Conservation (phyloP, 2,329 filamentous ascomycete species). For the Apiospora malaysiana region DNA sequence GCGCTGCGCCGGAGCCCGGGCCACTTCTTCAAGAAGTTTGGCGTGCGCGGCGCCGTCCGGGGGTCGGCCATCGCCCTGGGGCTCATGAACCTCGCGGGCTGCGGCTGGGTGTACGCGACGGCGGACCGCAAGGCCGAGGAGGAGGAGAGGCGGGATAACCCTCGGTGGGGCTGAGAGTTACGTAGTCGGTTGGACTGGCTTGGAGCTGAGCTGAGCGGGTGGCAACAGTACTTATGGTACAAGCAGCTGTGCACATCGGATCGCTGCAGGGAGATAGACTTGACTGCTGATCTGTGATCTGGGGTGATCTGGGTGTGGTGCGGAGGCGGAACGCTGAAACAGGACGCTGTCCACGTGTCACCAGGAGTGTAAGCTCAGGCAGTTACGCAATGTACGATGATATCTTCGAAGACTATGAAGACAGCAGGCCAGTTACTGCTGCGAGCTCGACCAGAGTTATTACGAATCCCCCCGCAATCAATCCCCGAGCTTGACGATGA, state of each 20-base stretch:
- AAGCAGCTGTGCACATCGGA: not conserved
- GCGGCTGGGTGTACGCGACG: slow-evolving; percentile 57
- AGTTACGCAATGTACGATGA: too few relatives aligned
- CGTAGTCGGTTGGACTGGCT: too few relatives aligned
- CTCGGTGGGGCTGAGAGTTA: slow-evolving; percentile 55
- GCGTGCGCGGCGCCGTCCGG: slow-evolving; percentile 56
- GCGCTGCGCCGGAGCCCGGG: slow-evolving; percentile 53
- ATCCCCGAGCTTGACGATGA: not conserved
- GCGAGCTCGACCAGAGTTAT: not conserved
- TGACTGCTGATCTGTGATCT: not conserved
- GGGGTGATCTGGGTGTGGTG: not conserved
- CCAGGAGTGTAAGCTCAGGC: not conserved
- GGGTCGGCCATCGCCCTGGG: slow-evolving; percentile 57
- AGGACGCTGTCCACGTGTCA: not conserved
- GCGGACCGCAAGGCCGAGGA: slow-evolving; percentile 58
- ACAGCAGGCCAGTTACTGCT: not conserved
- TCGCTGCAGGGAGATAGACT: not conserved
- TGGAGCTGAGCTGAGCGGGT: slow-evolving; percentile 27
- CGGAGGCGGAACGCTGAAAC: not conserved
- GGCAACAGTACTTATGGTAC: slow-evolving; percentile 15
- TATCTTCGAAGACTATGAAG: not conserved
- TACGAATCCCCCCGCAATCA: not conserved
- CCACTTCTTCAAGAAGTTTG: slow-evolving; percentile 47
- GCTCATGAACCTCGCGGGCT: slow-evolving; percentile 53
- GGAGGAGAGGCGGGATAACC: slow-evolving; percentile 52